Conservation (phyloP, 176 grass and related monocot species). For the Saccharum spontaneum region DNA sequence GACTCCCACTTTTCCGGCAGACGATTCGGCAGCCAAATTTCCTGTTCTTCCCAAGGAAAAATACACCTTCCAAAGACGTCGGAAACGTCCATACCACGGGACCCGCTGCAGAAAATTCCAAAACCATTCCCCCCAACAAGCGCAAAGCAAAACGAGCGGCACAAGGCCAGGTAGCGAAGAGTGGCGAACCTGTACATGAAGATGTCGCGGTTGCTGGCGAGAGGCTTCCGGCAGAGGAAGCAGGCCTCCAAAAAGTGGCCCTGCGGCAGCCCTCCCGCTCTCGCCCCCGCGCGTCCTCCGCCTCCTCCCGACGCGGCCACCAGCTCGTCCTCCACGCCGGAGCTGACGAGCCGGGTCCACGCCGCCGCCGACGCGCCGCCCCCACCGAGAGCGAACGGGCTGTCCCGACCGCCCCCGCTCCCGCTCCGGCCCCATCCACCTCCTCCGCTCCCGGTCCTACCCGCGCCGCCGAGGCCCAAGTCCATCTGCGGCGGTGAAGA, state of each 20-base stretch:
- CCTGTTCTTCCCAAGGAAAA: too few relatives aligned
- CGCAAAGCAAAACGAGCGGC: not conserved
- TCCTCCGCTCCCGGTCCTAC: not conserved
- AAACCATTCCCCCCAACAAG: not conserved
- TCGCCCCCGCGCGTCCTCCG: not conserved
- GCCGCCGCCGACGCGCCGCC: constrained; percentile 51
- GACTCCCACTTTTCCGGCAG: too few relatives aligned
- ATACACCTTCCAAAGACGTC: constrained; percentile 35
- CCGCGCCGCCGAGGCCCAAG: constrained; percentile 14
- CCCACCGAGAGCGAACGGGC: constrained; percentile 27
- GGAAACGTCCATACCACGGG: constrained; percentile 13
- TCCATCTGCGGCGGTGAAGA: constrained; percentile 44
- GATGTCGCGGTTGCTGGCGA: constrained; percentile 82
- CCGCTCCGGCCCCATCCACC: not conserved
- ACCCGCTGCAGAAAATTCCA: not conserved
- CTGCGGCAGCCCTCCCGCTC: constrained; percentile 13
- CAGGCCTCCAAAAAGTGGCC: constrained; percentile 86
- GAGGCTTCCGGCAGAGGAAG: constrained; percentile 93
- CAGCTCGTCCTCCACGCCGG: constrained; percentile 52
- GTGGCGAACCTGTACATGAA: constrained; percentile 88
- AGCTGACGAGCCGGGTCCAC: constrained; percentile 47
- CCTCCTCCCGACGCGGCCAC: not conserved
- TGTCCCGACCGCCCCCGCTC: not conserved
- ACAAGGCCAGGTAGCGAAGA: too few relatives aligned
- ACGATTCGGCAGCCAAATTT: constrained; percentile 9